phyloP scores from a whole-genome alignment of 805 yeast species.

The Cyberlindnera petersonii region DNA sequence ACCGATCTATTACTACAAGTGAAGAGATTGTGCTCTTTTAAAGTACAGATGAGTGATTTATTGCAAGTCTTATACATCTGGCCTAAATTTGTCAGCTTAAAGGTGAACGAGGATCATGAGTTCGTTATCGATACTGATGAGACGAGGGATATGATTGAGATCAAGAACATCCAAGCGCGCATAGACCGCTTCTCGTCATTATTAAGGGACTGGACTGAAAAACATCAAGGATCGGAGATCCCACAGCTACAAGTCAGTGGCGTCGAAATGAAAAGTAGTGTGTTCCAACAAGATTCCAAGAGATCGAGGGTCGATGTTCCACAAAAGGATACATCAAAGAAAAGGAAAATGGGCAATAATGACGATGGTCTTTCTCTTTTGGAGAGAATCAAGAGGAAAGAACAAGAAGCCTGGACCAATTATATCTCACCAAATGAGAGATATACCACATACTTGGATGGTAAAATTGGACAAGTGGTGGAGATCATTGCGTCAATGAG shows the following conservation, averaged over 20 bases:
- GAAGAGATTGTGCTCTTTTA: constrained; percentile 9
- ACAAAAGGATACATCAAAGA: constrained; percentile 4
- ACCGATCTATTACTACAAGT: constrained; percentile 16
- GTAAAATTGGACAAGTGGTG: constrained; percentile 30
- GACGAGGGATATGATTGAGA: constrained; percentile 6
- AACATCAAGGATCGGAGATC: constrained; percentile 13
- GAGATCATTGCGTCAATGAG: constrained; percentile 28
- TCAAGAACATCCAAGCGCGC: constrained; percentile 11
- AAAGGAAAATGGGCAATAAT: not conserved
- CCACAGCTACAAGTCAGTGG: constrained; percentile 11
- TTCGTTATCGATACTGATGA: constrained; percentile 19
- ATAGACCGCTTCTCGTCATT: constrained; percentile 9
- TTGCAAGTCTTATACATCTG: constrained; percentile 20
- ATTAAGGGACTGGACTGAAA: constrained; percentile 18
- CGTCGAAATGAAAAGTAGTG: not conserved
- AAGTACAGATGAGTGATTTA: constrained; percentile 14
- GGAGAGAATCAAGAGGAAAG: constrained; percentile 39
- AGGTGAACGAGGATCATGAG: constrained; percentile 18
- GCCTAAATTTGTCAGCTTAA: constrained; percentile 19
- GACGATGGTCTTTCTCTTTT: constrained; percentile 29
- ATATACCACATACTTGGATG: constrained; percentile 24
- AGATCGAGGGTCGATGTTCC: constrained; percentile 9
- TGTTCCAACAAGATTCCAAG: constrained; percentile 9
- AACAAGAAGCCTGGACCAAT: constrained; percentile 22
- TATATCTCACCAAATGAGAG: constrained; percentile 24